These are phyloP conservation scores for Phytophthora macrochlamydospora DNA, from an alignment of 352 stramenopile genomes.

Conservation along the genomic window DNA sequence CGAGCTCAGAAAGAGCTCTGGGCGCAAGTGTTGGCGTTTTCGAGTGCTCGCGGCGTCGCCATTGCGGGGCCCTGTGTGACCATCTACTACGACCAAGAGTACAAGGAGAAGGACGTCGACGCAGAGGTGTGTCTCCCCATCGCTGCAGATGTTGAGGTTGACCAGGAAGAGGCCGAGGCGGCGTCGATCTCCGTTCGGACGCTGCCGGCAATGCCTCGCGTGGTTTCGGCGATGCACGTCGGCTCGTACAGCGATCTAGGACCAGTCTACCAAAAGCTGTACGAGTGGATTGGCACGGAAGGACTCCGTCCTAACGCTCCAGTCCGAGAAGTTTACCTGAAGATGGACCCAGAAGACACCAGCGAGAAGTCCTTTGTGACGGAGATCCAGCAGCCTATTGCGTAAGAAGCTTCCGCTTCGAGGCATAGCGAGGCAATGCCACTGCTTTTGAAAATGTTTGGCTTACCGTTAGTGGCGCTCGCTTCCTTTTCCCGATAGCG, in stretches of 20 bases:
- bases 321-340: conserved; percentile 44
- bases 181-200: conserved; percentile 26
- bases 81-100: conserved; percentile 47
- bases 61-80: conserved; percentile 35
- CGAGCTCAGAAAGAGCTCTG: conserved; percentile 48
- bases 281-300: conserved; percentile 37
- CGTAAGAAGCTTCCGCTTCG: conserved; percentile 3
- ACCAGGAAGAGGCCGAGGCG: conserved; percentile 8
- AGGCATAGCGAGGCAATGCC: too few relatives aligned
- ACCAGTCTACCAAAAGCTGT: conserved; percentile 30
- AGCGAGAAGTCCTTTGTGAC: conserved; percentile 36
- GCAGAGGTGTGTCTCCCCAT: conserved; percentile 52
- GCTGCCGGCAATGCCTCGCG: conserved; percentile 18
- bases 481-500: too few relatives aligned
- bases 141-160: conserved; percentile 17
- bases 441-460: neutral
- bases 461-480: too few relatives aligned
- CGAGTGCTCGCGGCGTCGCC: conserved; percentile 14
- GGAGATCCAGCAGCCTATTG: conserved; percentile 34
- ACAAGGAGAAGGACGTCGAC: conserved; percentile 50
- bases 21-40: conserved; percentile 36
- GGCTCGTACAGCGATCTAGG: conserved; percentile 40
- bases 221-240: conserved; percentile 30
- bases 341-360: conserved; percentile 25
- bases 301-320: conserved; percentile 26